phyloP scores from a whole-genome alignment of 2,329 filamentous ascomycete genomes.

The Ascocoryne sarcoides region DNA sequence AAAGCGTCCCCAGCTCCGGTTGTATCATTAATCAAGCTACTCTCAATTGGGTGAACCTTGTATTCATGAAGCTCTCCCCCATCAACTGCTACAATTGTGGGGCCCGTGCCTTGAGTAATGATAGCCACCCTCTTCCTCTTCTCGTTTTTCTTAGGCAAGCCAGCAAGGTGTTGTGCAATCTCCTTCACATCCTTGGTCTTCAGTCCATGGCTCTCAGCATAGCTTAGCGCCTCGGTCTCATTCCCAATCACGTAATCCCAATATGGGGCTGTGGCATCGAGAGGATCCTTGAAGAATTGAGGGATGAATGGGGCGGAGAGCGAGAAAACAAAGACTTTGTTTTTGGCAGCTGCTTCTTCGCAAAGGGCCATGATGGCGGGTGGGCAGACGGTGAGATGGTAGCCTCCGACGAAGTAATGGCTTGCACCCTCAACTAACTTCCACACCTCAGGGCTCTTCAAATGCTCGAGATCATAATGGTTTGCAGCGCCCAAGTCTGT shows the following conservation, averaged over 20 bases:
- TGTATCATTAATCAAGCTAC: conserved; percentile 82
- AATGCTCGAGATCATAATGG: conserved; percentile 89
- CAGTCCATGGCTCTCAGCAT: conserved; percentile 73
- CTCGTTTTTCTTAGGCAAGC: conserved; percentile 85
- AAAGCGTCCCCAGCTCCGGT: conserved; percentile 97
- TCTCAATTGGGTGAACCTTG: conserved; percentile 70
- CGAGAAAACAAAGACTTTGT: conserved; percentile 89
- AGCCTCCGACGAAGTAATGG: conserved; percentile 89
- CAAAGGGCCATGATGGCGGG: conserved; percentile 83
- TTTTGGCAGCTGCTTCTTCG: conserved; percentile 76
- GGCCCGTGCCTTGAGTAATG: conserved; percentile 88
- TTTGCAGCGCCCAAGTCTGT: conserved; percentile 95
- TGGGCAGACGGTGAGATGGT: conserved; percentile 94
- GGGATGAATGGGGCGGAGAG: conserved; percentile 93
- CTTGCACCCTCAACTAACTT: conserved; percentile 79
- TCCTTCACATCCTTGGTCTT: conserved; percentile 69
- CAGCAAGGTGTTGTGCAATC: conserved; percentile 78
- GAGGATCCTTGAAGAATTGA: conserved; percentile 94
- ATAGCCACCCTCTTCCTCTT: conserved; percentile 79
- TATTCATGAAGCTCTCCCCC: conserved; percentile 65
- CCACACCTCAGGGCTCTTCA: conserved; percentile 90
- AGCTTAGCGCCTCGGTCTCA: conserved; percentile 86
- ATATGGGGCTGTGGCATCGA: conserved; percentile 80
- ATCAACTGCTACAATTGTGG: conserved; percentile 76
- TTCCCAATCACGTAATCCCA: conserved; percentile 96